Conservation (phyloP, 2,329 filamentous ascomycete species). For the Colletotrichum incanum region DNA sequence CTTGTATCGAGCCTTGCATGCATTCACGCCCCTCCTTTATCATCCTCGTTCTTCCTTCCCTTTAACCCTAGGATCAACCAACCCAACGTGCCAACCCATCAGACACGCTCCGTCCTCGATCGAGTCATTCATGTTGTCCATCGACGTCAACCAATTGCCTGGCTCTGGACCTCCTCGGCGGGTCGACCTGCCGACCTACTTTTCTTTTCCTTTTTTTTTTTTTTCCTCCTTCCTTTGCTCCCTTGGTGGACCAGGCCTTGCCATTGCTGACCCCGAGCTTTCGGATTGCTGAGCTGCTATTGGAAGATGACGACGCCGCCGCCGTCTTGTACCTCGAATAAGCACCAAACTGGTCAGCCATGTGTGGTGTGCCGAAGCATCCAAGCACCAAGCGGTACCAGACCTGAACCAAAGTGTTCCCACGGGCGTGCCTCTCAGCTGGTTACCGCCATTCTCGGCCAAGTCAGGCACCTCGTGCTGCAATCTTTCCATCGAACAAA, state of each 20-base stretch:
- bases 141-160: constrained; percentile 34
- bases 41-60: constrained; percentile 20
- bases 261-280: constrained; percentile 35
- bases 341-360: constrained; percentile 25
- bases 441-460: constrained; percentile 33
- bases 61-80: constrained; percentile 37
- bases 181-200: constrained; percentile 38
- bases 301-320: constrained; percentile 32
- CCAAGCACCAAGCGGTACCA: constrained; percentile 17
- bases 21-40: constrained; percentile 28
- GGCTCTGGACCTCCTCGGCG: constrained; percentile 26
- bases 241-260: constrained; percentile 4
- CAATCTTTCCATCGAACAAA: constrained; percentile 35
- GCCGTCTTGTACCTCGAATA: constrained; percentile 13
- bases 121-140: constrained; percentile 40
- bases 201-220: constrained; percentile 7
- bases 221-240: neutral
- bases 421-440: constrained; percentile 16
- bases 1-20: constrained; percentile 29
- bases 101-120: constrained; percentile 35
- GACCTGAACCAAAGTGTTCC: constrained; percentile 12
- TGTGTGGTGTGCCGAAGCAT: constrained; percentile 26
- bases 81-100: constrained; percentile 24
- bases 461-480: constrained; percentile 39
- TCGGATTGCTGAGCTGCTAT: constrained; percentile 26